Evolutionary conservation across 345 rosid genomes (phyloP), one percentile per base, ranked within the genome.

Genomic region (Lepidium didymum): DNA sequence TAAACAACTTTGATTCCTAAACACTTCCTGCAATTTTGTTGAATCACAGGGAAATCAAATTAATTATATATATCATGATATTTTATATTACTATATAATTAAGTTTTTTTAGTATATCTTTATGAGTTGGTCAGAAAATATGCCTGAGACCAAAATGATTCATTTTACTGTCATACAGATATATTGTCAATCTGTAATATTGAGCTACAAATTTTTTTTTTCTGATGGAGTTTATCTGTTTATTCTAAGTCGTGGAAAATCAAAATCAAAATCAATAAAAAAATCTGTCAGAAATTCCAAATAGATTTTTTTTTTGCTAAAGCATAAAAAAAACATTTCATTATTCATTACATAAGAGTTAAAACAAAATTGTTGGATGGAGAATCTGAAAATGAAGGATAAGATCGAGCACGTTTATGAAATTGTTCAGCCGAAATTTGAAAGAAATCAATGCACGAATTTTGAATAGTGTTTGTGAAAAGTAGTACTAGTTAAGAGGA

Each of bases 371-470:
- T 59, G n/a, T 33, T 41, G 68, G 68, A 34, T 62, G 13, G 36
- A 34, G 38, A 21, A 70, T 63, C 31, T 13, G 35, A 38, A 53
- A 43, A 43, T 23, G 63, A 36, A 55, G 76, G 70, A 56, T 64
- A 46, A 38, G 65, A 29, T 36, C 9, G 64, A 64, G 23, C 58
- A 63, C 36, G 64, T 56, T 46, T 43, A 29, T 56, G 16, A 64
- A n/a, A 56, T n/a, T 21, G 44, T 15, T 37, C 29, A 56, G 70
- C 65, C 70, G 70, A 47, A 64, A 72, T 64, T 16, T 64, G 4
- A 46, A 64, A 45, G 41, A 45, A 37, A 37, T 63, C 15, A 34
- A 25, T 56, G 69, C 15, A 62, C 42, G 29, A 62, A 3, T 50
- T n/a, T 18, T 50, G 9, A 49, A 37, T 53, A 47, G 60, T 47